Base-by-base conservation (phyloP, 371 early-diverging fungal species). In the Mucor mucedo region DNA sequence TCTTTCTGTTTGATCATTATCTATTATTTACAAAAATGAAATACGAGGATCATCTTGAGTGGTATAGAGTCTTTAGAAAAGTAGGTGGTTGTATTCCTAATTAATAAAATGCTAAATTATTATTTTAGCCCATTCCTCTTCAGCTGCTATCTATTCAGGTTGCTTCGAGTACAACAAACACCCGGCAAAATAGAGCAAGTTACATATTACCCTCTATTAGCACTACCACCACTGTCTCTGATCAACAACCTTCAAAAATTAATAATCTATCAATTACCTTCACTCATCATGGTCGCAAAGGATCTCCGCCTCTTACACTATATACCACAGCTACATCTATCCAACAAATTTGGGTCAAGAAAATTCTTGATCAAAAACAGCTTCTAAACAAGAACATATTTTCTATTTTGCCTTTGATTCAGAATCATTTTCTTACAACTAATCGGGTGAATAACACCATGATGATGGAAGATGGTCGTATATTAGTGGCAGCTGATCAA, bases 1-100 rank as follows among this genome's bases (percentile, higher is more conserved):
- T 94, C 14, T 91, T 93, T 68, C 73, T 96, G 49, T 91, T 97
- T 55, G 97, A 97, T 68, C 94, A 97, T 74, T 83, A 87, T 53
- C 75, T 97, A 14, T 77, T 97, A 5, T 77, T 96, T 75, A 85
- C 93, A 45, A 91, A 91, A 64, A 84, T 85, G 44, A 71, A 76
- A 29, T 63, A 66, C 52, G 52, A 68, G 42, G 62, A 75, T 49
- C 66, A 70, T 54, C 55, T 73, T 9, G 80, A 80, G 49, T 58
- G 59, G 21, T 80, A 77, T 60, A 73, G 63, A 52, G 72, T 69
- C 13, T 70, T 72, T 45, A 55, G 70, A 55, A 73, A 73, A 68
- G 76, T 78, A 68, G 44, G 39, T 45, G 11, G 2, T 5, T 38
- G 16, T 4, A 38, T 16, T 32, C 7, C 2, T 14, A 14, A 32